Percentiles rank a stretch among this genome's conserved stretches.
These are phyloP conservation scores for Xylaria sp. DNA, from an alignment of 2,329 filamentous ascomycete species.

Conservation along the genomic window DNA sequence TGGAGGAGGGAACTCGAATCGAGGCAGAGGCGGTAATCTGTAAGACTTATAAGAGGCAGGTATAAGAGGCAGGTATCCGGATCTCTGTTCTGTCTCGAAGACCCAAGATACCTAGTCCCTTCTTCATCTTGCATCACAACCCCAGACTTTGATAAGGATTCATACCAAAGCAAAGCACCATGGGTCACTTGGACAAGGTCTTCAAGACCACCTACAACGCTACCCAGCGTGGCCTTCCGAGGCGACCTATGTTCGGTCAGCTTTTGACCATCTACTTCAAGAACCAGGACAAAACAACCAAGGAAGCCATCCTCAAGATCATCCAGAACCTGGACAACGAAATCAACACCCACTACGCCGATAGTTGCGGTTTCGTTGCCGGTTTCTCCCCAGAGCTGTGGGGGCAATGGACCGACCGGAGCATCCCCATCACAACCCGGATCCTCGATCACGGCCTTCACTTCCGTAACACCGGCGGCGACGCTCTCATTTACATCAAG, in stretches of 20 bases:
- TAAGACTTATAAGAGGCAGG: background rate
- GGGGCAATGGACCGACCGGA: constrained; percentile 6
- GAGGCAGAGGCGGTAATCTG: background rate
- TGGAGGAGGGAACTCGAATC: background rate
- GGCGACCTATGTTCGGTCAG: constrained; percentile 13
- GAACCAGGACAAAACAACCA: constrained; percentile 1
- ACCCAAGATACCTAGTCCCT: background rate
- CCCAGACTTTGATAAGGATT: background rate
- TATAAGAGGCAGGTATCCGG: background rate
- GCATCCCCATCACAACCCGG: constrained; percentile 9
- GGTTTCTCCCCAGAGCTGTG: constrained; percentile 15
- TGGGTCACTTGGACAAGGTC: constrained; percentile 1
- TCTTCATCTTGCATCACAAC: background rate
- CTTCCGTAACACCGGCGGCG: constrained; percentile 14
- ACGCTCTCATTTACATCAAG: constrained; percentile 15
- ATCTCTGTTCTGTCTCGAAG: too few species aligned
- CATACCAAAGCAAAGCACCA: constrained; percentile 6
- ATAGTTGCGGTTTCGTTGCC: constrained; percentile 9
- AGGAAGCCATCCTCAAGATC: constrained; percentile 4
- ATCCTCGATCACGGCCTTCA: constrained; percentile 12
- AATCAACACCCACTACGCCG: constrained; percentile 3
- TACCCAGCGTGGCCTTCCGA: constrained; percentile 16
- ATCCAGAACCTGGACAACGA: constrained; percentile 11
- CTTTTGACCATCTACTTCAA: constrained; percentile 16
- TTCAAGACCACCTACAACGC: constrained; percentile 4